Base-by-base conservation (phyloP, 352 stramenopile species). In the Phytophthora rubi region DNA sequence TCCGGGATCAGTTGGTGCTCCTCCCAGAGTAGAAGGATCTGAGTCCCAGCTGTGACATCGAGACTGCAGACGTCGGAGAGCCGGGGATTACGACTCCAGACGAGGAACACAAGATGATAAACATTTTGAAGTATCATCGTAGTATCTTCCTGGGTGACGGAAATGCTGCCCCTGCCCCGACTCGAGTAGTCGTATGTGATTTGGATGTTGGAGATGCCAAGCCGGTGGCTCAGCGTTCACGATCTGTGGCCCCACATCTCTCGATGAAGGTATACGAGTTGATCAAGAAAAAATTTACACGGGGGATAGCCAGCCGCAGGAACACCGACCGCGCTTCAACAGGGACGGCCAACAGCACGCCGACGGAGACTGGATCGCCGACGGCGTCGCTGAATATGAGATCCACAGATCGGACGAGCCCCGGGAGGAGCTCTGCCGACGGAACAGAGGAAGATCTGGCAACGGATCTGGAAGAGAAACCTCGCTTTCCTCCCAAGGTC, bases 231-330 rank as follows among this genome's bases (percentile, higher is more conserved):
- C 32, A 58, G 10, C 33, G 47, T 7, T 16, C 23, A 4, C 18
- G 47, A 4, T 48, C 28, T 1, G 35, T 65, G 2, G n/a, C 47
- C 0, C 58, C 58, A 0, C 45, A 55, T 18, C 6, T 64, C 5
- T n/a, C 32, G 1, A 35, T 64, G 28, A 64, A 64, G 47, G 58
- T 57, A 3, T 57, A 64, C 15, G 45, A 55, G 15, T 7, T 56
- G 32, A 4, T 64, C 6, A 64, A 64, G 30, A 64, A 64, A 12
- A 9, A 18, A 4, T 28, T 64, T 21, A 21, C 18, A 21, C 23
- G 1, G 23, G 23, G 2, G 23, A 26, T 26, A 26, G 23, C 23
- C 23, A 26, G 23, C 23, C 23, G 2, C 23, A 26, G 23, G 23
- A 26, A 26, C 23, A 26, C 23, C 23, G 23, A 26, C 23, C 23